Evolutionary conservation across 2,329 filamentous ascomycete genomes (phyloP), one percentile per base, ranked within the genome.

Genomic region (Aspergillus texensis): DNA sequence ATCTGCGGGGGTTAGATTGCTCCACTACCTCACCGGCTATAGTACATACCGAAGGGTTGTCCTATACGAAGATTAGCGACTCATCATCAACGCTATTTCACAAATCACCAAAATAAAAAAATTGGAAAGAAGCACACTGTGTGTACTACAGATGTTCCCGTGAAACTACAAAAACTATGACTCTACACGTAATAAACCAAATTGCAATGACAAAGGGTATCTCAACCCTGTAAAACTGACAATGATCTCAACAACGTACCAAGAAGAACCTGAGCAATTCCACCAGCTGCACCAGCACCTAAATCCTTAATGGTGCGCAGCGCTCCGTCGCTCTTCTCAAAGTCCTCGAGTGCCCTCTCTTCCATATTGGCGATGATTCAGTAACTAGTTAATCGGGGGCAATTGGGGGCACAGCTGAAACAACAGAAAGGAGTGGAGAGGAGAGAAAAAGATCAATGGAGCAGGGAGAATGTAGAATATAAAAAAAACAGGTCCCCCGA

Each of bases 221-320:
- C 12, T 28, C 28, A 30, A 12, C 28, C 48, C 28, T 10, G 9
- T 39, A 10, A 9, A 24, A 19, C 52, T 39, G 14, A 39, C 32
- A 55, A 26, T 12, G 19, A 65, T n/a, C 28, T 34, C 9, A 43
- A 56, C n/a, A 26, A 85, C 88, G 80, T 82, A 97, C 94, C 94
- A 69, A 98, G 86, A 66, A 99, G 82, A 50, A 99, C 95, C 80
- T 99, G 95, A 21, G 95, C 94, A 71, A 98, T 85, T 71, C 95
- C 95, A 67, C 95, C 95, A 9, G 90, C 91, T 64, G 95, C 95
- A 43, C 95, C 95, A 12, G 95, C 88, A 75, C 94, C 91, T 63
- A 99, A 83, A 80, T 99, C 95, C 84, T 98, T 99, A 72, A 89
- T 82, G 57, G 91, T 91, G 75, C 90, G 87, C 70, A 79, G 67